Conservation (phyloP, 805 yeast genomes). For the Candida chilensis region DNA sequence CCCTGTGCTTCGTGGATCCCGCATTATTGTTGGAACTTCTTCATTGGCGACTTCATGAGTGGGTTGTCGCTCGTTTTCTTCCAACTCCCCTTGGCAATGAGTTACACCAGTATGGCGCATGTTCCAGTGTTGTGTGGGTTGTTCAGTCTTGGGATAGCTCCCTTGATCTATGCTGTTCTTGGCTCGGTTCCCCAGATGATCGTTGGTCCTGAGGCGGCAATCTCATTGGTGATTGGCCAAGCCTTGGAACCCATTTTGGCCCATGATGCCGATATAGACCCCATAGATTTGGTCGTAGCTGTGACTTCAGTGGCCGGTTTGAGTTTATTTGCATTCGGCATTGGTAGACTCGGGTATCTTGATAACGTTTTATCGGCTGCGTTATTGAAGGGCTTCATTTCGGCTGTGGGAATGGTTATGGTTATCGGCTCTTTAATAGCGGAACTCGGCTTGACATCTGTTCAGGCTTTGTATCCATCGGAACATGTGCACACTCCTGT, state of each 20-base stretch:
- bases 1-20: conserved; percentile 67
- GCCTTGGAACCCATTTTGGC: conserved; percentile 49
- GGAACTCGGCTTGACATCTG: conserved; percentile 23
- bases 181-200: conserved; percentile 87
- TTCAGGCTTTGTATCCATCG: conserved; percentile 11
- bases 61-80: conserved; percentile 86
- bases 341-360: conserved; percentile 78
- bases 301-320: conserved; percentile 73
- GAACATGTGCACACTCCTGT: conserved; percentile 31
- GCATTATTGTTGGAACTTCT: conserved; percentile 26
- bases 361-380: conserved; percentile 76
- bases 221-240: conserved; percentile 77
- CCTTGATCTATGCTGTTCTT: conserved; percentile 64
- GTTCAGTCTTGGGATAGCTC: conserved; percentile 68
- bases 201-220: conserved; percentile 89
- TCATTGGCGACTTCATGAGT: conserved; percentile 63
- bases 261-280: conserved; percentile 28
- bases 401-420: conserved; percentile 36
- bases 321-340: conserved; percentile 60
- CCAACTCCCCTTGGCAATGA: conserved; percentile 83
- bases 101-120: conserved; percentile 73
- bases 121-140: conserved; percentile 78
- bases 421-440: conserved; percentile 24
- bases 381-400: conserved; percentile 30
- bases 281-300: conserved; percentile 53